These are phyloP conservation scores for Boletus barrowsii DNA, from an alignment of 768 basidiomycete species.

Conservation along the genomic window DNA sequence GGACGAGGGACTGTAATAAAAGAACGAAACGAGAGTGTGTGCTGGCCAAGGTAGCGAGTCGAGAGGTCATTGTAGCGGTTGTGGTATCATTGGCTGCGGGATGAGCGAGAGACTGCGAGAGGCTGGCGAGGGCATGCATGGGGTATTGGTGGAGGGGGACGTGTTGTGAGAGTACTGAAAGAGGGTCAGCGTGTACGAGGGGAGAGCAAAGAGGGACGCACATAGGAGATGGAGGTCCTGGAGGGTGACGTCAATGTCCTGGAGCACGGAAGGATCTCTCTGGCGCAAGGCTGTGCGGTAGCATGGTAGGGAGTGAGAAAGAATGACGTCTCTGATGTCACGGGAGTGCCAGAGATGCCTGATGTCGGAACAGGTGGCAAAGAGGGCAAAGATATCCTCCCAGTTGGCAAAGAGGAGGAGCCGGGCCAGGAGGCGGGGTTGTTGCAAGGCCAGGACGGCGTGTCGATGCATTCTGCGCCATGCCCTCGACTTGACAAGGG, in stretches of 20 bases:
- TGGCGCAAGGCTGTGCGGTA: slow-evolving; percentile 45
- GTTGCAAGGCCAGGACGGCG: slow-evolving; percentile 27
- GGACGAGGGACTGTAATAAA: slow-evolving; percentile 66
- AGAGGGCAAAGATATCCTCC: slow-evolving; percentile 40
- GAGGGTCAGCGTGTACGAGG: slow-evolving; percentile 4
- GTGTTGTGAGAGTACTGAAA: slow-evolving; percentile 60
- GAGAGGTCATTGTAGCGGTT: slow-evolving; percentile 22
- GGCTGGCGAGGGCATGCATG: slow-evolving; percentile 55
- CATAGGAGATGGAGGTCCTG: slow-evolving; percentile 62
- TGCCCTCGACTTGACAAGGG: slow-evolving; percentile 16
- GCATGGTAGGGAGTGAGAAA: slow-evolving; percentile 55
- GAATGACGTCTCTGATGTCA: slow-evolving; percentile 36
- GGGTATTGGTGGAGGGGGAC: slow-evolving; percentile 70
- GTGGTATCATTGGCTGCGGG: slow-evolving; percentile 29
- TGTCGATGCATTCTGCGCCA: slow-evolving; percentile 30
- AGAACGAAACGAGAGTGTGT: slow-evolving; percentile 76
- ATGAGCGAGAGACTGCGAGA: slow-evolving; percentile 38
- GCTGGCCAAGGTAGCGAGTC: slow-evolving; percentile 48
- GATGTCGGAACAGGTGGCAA: slow-evolving; percentile 34
- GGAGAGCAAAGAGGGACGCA: slow-evolving; percentile 39
- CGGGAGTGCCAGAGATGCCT: slow-evolving; percentile 32
- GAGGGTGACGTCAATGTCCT: slow-evolving; percentile 51
- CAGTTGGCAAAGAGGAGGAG: slow-evolving; percentile 35
- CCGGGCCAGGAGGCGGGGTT: slow-evolving; percentile 33
- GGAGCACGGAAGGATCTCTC: slow-evolving; percentile 39